A percentile compares a stretch with the other conserved stretches of the same genome.
Evolutionary conservation across 2,329 filamentous ascomycete species (phyloP).

Genomic region (Fusarium sp.): DNA sequence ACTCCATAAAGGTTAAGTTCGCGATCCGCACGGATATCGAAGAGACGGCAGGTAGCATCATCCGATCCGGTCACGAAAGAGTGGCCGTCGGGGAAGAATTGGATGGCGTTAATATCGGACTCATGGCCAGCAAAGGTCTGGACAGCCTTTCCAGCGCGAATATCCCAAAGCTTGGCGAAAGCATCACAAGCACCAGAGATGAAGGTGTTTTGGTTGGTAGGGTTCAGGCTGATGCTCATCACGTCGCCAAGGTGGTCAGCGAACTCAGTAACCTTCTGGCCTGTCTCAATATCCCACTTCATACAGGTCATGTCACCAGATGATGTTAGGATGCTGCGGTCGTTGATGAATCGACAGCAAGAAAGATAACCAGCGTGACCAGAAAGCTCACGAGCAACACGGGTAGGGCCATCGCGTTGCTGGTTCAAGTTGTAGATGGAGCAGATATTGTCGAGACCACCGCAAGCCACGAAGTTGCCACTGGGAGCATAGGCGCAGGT

Average conservation of each 20-base stretch:
- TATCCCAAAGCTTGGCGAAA: constrained; percentile 99
- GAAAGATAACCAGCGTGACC: constrained; percentile 97
- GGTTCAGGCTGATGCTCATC: constrained; percentile 99
- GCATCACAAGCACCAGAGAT: constrained; percentile 99
- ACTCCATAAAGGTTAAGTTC: constrained; percentile 77
- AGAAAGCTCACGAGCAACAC: constrained; percentile 93
- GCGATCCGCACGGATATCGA: constrained; percentile 96
- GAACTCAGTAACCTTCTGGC: constrained; percentile 96
- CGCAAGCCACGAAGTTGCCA: constrained; percentile 98
- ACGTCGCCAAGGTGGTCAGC: constrained; percentile 98
- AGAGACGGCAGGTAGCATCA: constrained; percentile 95
- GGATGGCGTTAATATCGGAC: constrained; percentile 99
- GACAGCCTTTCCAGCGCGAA: constrained; percentile 96
- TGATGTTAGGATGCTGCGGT: constrained; percentile 96
- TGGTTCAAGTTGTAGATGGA: constrained; percentile 99
- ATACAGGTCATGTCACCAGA: constrained; percentile 99
- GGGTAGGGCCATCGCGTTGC: constrained; percentile 92
- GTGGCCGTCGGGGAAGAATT: constrained; percentile 99
- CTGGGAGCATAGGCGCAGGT: constrained; percentile 99
- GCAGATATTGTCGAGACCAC: constrained; percentile 99
- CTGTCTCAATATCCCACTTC: constrained; percentile 99
- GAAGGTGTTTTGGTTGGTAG: constrained; percentile 98
- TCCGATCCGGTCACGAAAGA: constrained; percentile 98
- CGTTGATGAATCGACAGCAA: constrained; percentile 99
- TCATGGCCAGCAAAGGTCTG: constrained; percentile 99